phyloP scores from a whole-genome alignment of 208 protist genomes.

The Wallacemonas rigidus region DNA sequence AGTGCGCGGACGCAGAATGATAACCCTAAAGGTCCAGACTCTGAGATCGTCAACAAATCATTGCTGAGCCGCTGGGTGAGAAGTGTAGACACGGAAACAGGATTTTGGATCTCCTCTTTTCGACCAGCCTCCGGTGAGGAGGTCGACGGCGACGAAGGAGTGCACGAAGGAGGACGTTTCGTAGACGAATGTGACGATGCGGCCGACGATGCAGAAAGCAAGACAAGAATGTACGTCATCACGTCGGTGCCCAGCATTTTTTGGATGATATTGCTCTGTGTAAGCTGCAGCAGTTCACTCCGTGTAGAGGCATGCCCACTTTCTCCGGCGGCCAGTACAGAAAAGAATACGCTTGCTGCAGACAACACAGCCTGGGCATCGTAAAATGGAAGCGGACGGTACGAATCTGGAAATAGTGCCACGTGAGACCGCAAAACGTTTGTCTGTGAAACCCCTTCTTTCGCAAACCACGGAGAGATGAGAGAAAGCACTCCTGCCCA shows the following conservation, averaged over 20 bases:
- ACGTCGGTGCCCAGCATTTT: slow-evolving; percentile 1
- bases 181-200: background rate
- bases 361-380: slow-evolving; percentile 10
- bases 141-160: background rate
- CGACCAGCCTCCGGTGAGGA: background rate
- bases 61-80: background rate
- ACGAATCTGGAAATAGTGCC: slow-evolving; percentile 16
- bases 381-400: slow-evolving; percentile 15
- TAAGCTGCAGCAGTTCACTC: background rate
- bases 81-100: background rate
- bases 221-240: slow-evolving; percentile 5
- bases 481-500: background rate
- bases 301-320: background rate
- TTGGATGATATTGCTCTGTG: background rate
- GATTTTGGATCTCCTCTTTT: background rate
- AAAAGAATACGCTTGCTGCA: slow-evolving; percentile 12
- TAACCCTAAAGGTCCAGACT: background rate
- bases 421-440: slow-evolving; percentile 17
- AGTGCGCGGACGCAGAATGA: slow-evolving; percentile 1
- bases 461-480: background rate
- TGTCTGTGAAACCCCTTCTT: background rate
- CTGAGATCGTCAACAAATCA: background rate
- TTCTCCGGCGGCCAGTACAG: background rate
- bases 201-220: background rate
- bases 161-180: background rate